These are phyloP conservation scores for Euphorbia pulcherrima DNA, from an alignment of 345 rosid genomes.

Conservation along the genomic window DNA sequence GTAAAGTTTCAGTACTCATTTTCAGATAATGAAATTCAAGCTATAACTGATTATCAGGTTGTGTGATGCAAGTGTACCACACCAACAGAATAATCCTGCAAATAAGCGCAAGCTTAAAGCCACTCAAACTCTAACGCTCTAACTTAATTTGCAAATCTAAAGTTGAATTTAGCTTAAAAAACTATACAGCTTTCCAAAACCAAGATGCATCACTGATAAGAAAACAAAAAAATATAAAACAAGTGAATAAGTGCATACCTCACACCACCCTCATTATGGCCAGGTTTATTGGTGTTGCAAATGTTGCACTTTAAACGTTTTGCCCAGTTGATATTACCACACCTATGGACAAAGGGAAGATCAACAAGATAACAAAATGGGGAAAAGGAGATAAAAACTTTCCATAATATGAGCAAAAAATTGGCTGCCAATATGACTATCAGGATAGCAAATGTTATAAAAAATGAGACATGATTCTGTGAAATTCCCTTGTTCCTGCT, in stretches of 20 bases:
- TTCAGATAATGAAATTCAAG: neutral
- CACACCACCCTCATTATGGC: conserved; percentile 91
- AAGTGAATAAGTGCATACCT: conserved; percentile 44
- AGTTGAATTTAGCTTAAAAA: neutral
- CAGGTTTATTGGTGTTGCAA: conserved; percentile 97
- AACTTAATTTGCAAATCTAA: neutral
- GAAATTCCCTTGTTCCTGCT: too few relatives aligned
- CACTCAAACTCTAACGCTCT: neutral
- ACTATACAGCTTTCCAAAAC: neutral
- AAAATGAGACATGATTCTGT: neutral
- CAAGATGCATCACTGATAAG: neutral
- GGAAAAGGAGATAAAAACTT: neutral
- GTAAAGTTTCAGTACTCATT: neutral
- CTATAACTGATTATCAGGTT: neutral
- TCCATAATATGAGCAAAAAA: neutral
- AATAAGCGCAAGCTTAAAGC: neutral
- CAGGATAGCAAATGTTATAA: neutral
- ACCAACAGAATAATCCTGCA: neutral
- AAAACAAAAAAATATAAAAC: neutral
- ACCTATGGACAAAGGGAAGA: conserved; percentile 43
- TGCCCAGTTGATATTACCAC: conserved; percentile 98
- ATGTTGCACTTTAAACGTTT: conserved; percentile 90
- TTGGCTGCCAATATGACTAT: neutral
- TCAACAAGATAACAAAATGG: neutral
- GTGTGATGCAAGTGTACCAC: conserved; percentile 1